Percentiles rank a stretch among this genome's conserved stretches.
phyloP scores from a whole-genome alignment of 116 monocot species.

The Posidonia oceanica region DNA sequence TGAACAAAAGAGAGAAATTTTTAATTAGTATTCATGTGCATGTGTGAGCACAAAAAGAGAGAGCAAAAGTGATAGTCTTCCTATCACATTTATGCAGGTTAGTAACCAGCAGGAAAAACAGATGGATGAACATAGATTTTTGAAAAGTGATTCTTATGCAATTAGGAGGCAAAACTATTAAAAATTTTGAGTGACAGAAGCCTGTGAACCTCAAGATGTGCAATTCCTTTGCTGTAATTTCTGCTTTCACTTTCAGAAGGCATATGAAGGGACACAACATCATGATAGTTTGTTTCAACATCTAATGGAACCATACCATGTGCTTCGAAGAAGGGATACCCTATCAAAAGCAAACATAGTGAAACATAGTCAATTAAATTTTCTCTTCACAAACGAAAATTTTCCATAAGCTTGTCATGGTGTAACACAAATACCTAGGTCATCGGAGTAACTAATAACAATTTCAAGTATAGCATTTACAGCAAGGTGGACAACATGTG shows the following conservation, averaged over 20 bases:
- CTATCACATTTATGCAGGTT: not conserved
- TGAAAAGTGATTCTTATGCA: not conserved
- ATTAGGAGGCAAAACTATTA: not conserved
- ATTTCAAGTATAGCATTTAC: constrained; percentile 53
- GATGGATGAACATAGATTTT: not conserved
- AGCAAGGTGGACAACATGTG: constrained; percentile 42
- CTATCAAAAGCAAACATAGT: constrained; percentile 23
- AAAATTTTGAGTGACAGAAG: constrained; percentile 1
- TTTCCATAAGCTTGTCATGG: not conserved
- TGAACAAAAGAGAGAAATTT: constrained; percentile 2
- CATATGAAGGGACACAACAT: constrained; percentile 50
- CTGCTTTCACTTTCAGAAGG: constrained; percentile 21
- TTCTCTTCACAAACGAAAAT: not conserved
- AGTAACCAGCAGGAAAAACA: not conserved
- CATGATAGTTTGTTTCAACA: constrained; percentile 66
- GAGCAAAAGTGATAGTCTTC: not conserved
- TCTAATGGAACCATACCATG: constrained; percentile 55
- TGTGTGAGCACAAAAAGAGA: not conserved
- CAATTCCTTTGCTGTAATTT: constrained; percentile 17
- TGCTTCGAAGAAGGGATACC: constrained; percentile 79
- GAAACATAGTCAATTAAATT: not conserved
- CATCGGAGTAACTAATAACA: constrained; percentile 52
- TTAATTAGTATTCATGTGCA: not conserved
- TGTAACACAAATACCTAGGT: constrained; percentile 41
- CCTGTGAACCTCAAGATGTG: constrained; percentile 41